phyloP scores from a whole-genome alignment of 1,139 yeast species.

The Taphrina betulina region DNA sequence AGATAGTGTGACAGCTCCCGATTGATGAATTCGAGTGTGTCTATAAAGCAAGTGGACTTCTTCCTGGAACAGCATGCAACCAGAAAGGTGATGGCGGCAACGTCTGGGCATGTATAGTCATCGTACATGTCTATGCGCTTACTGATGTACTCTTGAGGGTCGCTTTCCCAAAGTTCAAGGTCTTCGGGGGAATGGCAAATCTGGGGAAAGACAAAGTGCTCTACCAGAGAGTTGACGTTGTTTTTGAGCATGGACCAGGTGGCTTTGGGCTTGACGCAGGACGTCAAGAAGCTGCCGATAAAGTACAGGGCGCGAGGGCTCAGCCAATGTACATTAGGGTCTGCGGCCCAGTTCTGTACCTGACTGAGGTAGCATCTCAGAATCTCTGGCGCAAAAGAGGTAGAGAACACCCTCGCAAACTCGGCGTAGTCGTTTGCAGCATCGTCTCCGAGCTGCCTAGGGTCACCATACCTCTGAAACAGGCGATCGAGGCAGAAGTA shows the following conservation, averaged over 20 bases:
- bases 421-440: constrained; percentile 42
- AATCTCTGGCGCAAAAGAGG: constrained; percentile 70
- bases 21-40: constrained; percentile 66
- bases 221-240: constrained; percentile 61
- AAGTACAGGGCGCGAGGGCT: constrained; percentile 65
- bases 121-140: constrained; percentile 69
- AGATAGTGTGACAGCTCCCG: constrained; percentile 48
- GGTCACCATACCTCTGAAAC: constrained; percentile 62
- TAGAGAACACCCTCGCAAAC: constrained; percentile 44
- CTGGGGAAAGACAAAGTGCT: constrained; percentile 76
- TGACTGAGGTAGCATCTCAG: constrained; percentile 62
- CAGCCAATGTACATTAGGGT: constrained; percentile 59
- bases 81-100: constrained; percentile 76
- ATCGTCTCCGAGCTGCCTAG: constrained; percentile 42
- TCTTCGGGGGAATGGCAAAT: constrained; percentile 69
- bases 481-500: constrained; percentile 73
- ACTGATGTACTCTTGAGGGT: constrained; percentile 88
- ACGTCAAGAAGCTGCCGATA: constrained; percentile 68
- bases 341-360: constrained; percentile 70
- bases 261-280: constrained; percentile 62
- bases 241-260: constrained; percentile 74
- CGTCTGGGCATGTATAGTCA: constrained; percentile 73
- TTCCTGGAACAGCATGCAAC: constrained; percentile 69
- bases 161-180: constrained; percentile 76
- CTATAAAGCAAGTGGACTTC: constrained; percentile 59